Conservation (phyloP, 2,329 filamentous ascomycete genomes). For the Penicillium sp. region DNA sequence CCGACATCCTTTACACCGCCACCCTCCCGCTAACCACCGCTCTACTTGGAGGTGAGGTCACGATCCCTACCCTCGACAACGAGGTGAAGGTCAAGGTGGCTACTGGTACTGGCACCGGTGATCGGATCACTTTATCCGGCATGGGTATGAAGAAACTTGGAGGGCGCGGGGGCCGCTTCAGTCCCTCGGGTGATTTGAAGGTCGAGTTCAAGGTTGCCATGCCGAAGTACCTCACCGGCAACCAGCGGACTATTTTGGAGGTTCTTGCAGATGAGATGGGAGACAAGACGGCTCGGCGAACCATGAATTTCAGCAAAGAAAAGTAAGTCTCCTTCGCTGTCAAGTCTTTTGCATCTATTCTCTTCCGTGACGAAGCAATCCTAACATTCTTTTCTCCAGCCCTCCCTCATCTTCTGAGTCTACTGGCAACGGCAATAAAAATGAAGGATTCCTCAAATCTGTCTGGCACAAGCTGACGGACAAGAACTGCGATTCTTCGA, state of each 20-base stretch:
- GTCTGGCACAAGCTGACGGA: constrained; percentile 93
- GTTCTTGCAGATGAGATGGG: constrained; percentile 96
- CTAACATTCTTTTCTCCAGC: constrained; percentile 12
- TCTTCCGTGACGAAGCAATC: background rate
- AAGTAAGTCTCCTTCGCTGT: constrained; percentile 47
- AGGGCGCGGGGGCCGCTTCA: constrained; percentile 54
- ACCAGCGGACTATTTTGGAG: constrained; percentile 90
- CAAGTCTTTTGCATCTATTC: background rate
- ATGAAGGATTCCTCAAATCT: constrained; percentile 88
- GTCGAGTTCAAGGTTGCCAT: constrained; percentile 95
- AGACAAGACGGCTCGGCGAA: constrained; percentile 85
- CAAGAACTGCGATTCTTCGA: constrained; percentile 32
- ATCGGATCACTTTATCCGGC: constrained; percentile 82
- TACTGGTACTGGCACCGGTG: constrained; percentile 89
- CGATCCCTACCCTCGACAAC: constrained; percentile 85
- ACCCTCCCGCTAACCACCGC: constrained; percentile 91
- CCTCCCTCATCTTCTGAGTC: constrained; percentile 23
- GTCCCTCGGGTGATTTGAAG: constrained; percentile 73
- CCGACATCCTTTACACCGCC: constrained; percentile 91
- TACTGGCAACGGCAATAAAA: constrained; percentile 61
- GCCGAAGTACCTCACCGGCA: constrained; percentile 90
- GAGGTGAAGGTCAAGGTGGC: constrained; percentile 87
- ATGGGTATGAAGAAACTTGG: constrained; percentile 92
- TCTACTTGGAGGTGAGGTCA: constrained; percentile 84
- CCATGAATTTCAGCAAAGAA: constrained; percentile 76